phyloP scores from a whole-genome alignment of 2,329 filamentous ascomycete species.

The Fusarium papillatum region DNA sequence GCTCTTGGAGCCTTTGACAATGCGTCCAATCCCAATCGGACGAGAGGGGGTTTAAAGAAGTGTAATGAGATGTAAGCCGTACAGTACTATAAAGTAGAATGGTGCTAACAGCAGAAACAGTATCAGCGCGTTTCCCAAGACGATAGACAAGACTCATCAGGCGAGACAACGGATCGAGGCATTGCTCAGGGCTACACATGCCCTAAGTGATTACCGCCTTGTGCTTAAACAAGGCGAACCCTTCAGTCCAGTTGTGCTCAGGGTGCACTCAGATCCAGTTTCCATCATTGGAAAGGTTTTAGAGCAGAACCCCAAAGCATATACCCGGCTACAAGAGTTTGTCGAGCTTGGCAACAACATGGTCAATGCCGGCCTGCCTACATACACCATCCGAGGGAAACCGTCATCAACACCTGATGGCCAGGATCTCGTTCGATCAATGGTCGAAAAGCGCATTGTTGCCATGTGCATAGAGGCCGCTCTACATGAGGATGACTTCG shows the following conservation, averaged over 20 bases:
- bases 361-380: conserved; percentile 67
- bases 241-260: conserved; percentile 82
- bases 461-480: conserved; percentile 87
- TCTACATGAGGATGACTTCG: conserved; percentile 83
- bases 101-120: conserved; percentile 55
- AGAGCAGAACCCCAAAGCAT: conserved; percentile 81
- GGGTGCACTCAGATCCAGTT: conserved; percentile 82
- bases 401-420: conserved; percentile 31
- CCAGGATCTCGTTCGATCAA: conserved; percentile 47
- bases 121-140: conserved; percentile 72
- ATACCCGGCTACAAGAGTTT: conserved; percentile 81
- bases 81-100: too few species aligned
- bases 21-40: conserved; percentile 84
- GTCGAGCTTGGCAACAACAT: conserved; percentile 78
- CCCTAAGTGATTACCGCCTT: conserved; percentile 81
- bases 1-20: conserved; percentile 84
- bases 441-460: conserved; percentile 76
- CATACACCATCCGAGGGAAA: conserved; percentile 21
- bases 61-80: conserved; percentile 78
- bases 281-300: conserved; percentile 80
- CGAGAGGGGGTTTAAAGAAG: conserved; percentile 81
- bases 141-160: conserved; percentile 65
- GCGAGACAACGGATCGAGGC: conserved; percentile 70
- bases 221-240: conserved; percentile 85
- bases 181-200: conserved; percentile 80